Base-by-base conservation (phyloP, 164 flowering plant species). In the Umbellularia californica region DNA sequence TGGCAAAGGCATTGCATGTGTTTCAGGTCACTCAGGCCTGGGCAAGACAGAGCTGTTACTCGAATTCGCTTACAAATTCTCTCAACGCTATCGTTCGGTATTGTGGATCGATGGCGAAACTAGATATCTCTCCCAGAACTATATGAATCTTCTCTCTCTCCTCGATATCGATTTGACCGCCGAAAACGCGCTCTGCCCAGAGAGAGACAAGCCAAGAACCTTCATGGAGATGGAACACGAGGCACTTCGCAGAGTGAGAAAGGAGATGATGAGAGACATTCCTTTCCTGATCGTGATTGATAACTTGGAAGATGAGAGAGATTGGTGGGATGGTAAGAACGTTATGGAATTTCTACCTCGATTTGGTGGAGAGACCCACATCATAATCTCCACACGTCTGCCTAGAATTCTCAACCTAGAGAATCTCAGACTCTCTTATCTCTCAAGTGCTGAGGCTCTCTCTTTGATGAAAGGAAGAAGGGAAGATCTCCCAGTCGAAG, bases 261-360 rank as follows among this genome's bases (percentile, higher is more conserved):
- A 85, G 73, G 98, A 92, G 80, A 87, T 93, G 22, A 88, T 90
- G 92, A 81, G 97, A 74, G 92, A 90, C 78, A 87, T 93, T 23
- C 97, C 98, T 2, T 92, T 84, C 84, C 69, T 95, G 78, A 83
- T 93, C 50, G 72, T 95, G 62, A 92, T 95, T 70, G 99, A 95
- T 80, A 93, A 93, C 80, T 78, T 93, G 67, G 99, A 95, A 81
- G 84, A 83, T 69, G 98, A 93, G 79, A 92, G 89, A 79, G 99
- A 95, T 75, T 93, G 95, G 97, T 95, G 99, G 97, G 96, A 92
- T 73, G 85, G 83, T 50, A 86, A 87, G 75, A 87, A 81, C 24
- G 77, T 95, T 35, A 90, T 93, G 97, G 98, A 95, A 79, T 90
- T 95, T 65, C 90, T 95, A 70, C 99, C 99, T 50, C 94, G 98